Percentiles rank a stretch among this genome's conserved stretches.
phyloP scores from a whole-genome alignment of 192 early-diverging fungal genomes.

The Entomortierella beljakovae region DNA sequence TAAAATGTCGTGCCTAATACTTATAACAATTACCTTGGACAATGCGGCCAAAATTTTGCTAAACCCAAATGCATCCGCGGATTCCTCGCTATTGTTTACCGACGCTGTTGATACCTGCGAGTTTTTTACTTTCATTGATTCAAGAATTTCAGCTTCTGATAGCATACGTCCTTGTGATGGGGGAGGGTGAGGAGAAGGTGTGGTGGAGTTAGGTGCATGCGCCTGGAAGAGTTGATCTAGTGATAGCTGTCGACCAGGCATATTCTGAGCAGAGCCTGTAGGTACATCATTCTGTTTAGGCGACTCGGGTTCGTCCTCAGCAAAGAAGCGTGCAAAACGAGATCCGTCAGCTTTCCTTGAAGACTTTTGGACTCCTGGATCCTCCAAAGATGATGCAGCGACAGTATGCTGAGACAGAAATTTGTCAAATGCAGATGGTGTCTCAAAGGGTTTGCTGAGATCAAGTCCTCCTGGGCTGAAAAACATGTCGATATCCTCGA shows the following conservation, averaged over 20 bases:
- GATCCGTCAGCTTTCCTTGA: slow-evolving; percentile 59
- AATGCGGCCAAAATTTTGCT: slow-evolving; percentile 66
- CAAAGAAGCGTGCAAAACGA: slow-evolving; percentile 70
- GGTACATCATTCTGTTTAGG: slow-evolving; percentile 12
- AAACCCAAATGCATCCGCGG: slow-evolving; percentile 64
- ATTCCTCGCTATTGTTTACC: slow-evolving; percentile 16
- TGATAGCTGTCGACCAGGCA: slow-evolving; percentile 50
- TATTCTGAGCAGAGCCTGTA: slow-evolving; percentile 5
- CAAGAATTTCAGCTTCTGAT: slow-evolving; percentile 66
- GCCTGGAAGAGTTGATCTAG: slow-evolving; percentile 66
- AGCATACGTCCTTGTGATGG: slow-evolving; percentile 55
- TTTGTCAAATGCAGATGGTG: slow-evolving; percentile 59
- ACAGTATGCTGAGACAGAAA: slow-evolving; percentile 58
- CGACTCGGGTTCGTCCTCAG: slow-evolving; percentile 57
- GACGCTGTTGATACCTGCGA: slow-evolving; percentile 6
- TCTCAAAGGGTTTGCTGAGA: slow-evolving; percentile 37
- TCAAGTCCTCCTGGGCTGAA: slow-evolving; percentile 59
- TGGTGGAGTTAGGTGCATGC: slow-evolving; percentile 35
- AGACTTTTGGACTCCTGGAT: slow-evolving; percentile 3
- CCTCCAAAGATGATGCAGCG: slow-evolving; percentile 31
- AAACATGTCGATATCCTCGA: slow-evolving; percentile 54
- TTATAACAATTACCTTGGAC: slow-evolving; percentile 56
- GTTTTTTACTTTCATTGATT: slow-evolving; percentile 56
- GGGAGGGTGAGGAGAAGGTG: slow-evolving; percentile 19
- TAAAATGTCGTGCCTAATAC: no score